phyloP scores from a whole-genome alignment of 208 protist genomes.

The Leishmania lainsoni region DNA sequence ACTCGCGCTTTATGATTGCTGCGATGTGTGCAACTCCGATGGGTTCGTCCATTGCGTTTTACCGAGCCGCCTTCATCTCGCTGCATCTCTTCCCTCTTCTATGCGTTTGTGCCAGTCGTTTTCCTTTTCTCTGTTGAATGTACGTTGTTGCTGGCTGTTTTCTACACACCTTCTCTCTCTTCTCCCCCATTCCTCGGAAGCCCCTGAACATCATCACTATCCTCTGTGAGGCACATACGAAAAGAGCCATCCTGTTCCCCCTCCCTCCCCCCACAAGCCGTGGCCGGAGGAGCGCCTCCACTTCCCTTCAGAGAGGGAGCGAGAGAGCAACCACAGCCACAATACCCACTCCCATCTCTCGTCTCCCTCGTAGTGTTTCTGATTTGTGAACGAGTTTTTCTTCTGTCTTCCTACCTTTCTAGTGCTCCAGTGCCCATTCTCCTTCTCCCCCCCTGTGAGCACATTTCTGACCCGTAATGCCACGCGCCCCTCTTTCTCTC shows the following conservation, averaged over 20 bases:
- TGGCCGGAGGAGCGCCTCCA: neutral
- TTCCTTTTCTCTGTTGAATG: too few species aligned
- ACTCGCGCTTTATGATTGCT: too few species aligned
- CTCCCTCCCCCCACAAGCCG: neutral
- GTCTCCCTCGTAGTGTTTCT: neutral
- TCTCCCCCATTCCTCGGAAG: neutral
- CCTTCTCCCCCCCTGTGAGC: neutral
- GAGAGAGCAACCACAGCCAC: neutral
- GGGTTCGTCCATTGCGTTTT: too few species aligned
- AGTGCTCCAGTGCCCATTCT: neutral
- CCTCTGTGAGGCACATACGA: neutral
- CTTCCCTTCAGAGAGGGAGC: too few species aligned
- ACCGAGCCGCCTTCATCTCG: too few species aligned
- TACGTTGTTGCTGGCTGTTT: too few species aligned
- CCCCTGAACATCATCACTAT: neutral
- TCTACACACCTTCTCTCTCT: neutral
- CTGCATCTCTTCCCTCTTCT: neutral
- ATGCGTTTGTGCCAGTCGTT: neutral
- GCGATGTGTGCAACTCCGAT: too few species aligned
- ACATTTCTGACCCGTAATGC: neutral
- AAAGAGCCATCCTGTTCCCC: neutral
- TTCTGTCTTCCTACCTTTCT: neutral
- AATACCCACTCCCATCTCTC: neutral
- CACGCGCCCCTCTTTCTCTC: neutral
- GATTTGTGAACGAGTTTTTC: neutral